Percentiles rank a stretch among this genome's conserved stretches.
Evolutionary conservation across 352 stramenopile genomes (phyloP).

Genomic region (Pythium utonaiense): DNA sequence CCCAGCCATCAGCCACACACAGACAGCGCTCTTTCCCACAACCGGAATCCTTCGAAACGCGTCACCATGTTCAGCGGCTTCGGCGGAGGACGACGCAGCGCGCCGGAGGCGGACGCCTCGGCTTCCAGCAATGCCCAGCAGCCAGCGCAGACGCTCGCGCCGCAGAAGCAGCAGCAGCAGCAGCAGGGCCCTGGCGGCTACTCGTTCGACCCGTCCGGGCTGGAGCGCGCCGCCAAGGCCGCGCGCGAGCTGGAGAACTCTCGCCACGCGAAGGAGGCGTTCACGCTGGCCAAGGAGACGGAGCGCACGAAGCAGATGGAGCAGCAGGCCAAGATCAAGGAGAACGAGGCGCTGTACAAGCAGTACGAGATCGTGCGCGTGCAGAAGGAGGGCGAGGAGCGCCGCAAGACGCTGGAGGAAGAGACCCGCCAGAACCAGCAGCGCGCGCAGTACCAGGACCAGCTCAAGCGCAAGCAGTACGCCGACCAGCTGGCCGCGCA

Average conservation of each 20-base stretch:
- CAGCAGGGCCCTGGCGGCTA: slow-evolving; percentile 47
- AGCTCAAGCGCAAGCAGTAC: slow-evolving; percentile 98
- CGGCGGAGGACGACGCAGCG: slow-evolving; percentile 31
- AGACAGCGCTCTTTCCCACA: too few species aligned
- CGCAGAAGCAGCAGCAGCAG: slow-evolving; percentile 30
- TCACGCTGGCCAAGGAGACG: slow-evolving; percentile 95
- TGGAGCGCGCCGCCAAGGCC: slow-evolving; percentile 97
- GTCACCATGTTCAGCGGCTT: slow-evolving; percentile 75
- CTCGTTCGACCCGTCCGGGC: slow-evolving; percentile 94
- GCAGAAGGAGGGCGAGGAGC: slow-evolving; percentile 95
- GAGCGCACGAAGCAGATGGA: slow-evolving; percentile 95
- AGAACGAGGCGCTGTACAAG: slow-evolving; percentile 91
- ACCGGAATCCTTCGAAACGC: too few species aligned
- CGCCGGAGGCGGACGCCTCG: slow-evolving; percentile 16
- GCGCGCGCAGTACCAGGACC: slow-evolving; percentile 96
- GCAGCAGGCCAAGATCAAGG: slow-evolving; percentile 89
- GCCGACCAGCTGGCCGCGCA: slow-evolving; percentile 96
- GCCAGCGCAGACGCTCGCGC: slow-evolving; percentile 30
- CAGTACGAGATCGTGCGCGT: slow-evolving; percentile 93
- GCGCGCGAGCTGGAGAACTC: slow-evolving; percentile 95
- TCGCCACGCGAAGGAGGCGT: slow-evolving; percentile 91
- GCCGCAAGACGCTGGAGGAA: slow-evolving; percentile 95
- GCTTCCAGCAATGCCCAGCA: slow-evolving; percentile 22
- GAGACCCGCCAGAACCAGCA: slow-evolving; percentile 97
- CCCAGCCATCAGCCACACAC: background rate